Conservation (phyloP, 805 yeast species). For the Blastobotrys terrestris region DNA sequence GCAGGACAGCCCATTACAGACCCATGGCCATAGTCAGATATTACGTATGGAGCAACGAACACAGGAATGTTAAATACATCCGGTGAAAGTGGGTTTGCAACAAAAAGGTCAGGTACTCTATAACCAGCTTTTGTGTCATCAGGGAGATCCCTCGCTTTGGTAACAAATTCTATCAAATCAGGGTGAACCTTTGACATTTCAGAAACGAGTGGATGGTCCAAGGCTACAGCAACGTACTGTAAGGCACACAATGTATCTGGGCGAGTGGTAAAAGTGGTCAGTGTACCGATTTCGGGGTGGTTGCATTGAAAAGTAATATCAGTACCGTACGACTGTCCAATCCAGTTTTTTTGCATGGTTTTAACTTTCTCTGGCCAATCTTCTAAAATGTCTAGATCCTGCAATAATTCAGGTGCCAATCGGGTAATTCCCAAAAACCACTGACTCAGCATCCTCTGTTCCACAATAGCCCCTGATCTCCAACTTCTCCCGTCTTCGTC, state of each 20-base stretch:
- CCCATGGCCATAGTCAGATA: conserved; percentile 78
- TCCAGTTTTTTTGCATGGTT: conserved; percentile 91
- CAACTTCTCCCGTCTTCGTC: conserved; percentile 87
- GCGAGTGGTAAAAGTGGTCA: conserved; percentile 75
- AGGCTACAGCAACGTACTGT: conserved; percentile 74
- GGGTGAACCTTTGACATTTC: conserved; percentile 35
- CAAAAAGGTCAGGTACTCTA: conserved; percentile 39
- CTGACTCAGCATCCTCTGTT: conserved; percentile 71
- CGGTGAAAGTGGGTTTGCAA: conserved; percentile 51
- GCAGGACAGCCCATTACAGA: conserved; percentile 99
- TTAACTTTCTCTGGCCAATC: conserved; percentile 89
- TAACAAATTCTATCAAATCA: conserved; percentile 43
- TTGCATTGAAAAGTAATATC: conserved; percentile 46
- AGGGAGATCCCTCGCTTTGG: conserved; percentile 30
- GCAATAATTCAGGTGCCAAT: conserved; percentile 60
- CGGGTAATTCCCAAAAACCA: conserved; percentile 92
- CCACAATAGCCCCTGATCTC: conserved; percentile 96
- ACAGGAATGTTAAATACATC: conserved; percentile 51
- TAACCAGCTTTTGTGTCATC: conserved; percentile 55
- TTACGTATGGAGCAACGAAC: conserved; percentile 85
- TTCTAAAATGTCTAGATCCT: conserved; percentile 54
- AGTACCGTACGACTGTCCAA: conserved; percentile 81
- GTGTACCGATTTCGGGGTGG: conserved; percentile 5
- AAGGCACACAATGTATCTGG: conserved; percentile 83
- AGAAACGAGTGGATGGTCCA: conserved; percentile 57